Base-by-base conservation (phyloP, 2,329 filamentous ascomycete genomes). In the Daldinia sp. region DNA sequence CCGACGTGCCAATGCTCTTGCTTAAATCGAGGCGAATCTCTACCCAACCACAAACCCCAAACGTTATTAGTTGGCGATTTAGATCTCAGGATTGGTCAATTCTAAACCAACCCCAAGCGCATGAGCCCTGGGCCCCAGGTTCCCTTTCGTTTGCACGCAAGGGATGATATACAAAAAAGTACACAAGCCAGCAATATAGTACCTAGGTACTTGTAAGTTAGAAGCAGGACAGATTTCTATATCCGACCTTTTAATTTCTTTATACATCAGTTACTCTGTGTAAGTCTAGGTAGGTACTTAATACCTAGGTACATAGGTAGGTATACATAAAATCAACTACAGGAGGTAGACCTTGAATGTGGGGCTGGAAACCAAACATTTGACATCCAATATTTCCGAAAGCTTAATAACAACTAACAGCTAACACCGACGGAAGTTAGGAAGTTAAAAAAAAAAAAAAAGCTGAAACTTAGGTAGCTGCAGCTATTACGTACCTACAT, bases 381-480 rank as follows among this genome's bases (percentile, higher is more conserved):
- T 35, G 35, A 18, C 15, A 26, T 15, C 4, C 15, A 53, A 53
- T 35, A 53, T 53, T 53, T 53, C 50, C 50, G 44, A 48, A 48
- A 48, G 23, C 44, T 48, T 48, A 48, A 48, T 48, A 50, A 26
- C 20, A 41, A 35, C 33, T n/a, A 18, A 26, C 57, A 62, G 28
- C 57, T 62, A 63, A 65, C 66, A 54, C 66, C 66, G 66, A 65
- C 35, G 30, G 42, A 57, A 51, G 37, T 41, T 56, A 41, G 44
- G 44, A 28, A 18, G n/a, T 42, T 42, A 18, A 42, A 42, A 18
- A 15, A 39, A 18, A 15, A 39, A 13, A 33, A 6, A 10, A 33
- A 33, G 35, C 35, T 39, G 35, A 39, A 15, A 39, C 35, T 39
- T 42, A 42, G 15, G 9, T 39, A 39, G 35, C 18, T 42, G 41